A percentile compares a stretch with the other conserved stretches of the same genome.
Conservation (phyloP, 2,329 filamentous ascomycete species). For the Thelonectria olida region DNA sequence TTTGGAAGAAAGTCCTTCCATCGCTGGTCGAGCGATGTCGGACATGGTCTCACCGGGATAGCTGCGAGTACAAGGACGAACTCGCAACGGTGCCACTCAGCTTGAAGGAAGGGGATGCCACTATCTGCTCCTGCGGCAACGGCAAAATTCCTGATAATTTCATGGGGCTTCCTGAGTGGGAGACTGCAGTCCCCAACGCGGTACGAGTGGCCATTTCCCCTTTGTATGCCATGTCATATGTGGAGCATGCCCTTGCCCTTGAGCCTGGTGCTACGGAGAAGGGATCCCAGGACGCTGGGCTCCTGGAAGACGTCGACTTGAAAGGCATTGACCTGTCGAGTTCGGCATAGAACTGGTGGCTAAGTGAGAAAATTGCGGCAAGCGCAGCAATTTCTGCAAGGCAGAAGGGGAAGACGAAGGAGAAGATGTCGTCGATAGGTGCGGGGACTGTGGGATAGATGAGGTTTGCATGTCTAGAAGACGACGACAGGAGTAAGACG, state of each 20-base stretch:
- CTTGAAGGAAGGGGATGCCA: slow-evolving; percentile 44
- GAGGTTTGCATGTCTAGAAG: too few relatives aligned
- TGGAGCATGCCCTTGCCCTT: slow-evolving; percentile 52
- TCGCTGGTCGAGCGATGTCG: slow-evolving; percentile 58
- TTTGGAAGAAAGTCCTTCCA: slow-evolving; percentile 58
- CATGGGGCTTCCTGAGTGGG: slow-evolving; percentile 53
- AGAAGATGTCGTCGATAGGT: too few relatives aligned
- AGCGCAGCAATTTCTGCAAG: slow-evolving; percentile 51
- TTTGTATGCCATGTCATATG: slow-evolving; percentile 54
- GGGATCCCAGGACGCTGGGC: background rate
- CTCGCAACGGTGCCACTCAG: slow-evolving; percentile 51
- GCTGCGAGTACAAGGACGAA: slow-evolving; percentile 54
- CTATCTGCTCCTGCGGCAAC: slow-evolving; percentile 57
- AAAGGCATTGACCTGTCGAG: too few relatives aligned
- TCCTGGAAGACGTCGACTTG: too few relatives aligned
- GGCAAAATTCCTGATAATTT: slow-evolving; percentile 53
- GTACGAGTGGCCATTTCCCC: slow-evolving; percentile 69
- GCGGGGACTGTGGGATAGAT: too few relatives aligned
- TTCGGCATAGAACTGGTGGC: too few relatives aligned
- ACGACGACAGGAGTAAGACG: too few relatives aligned
- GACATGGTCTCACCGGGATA: slow-evolving; percentile 53
- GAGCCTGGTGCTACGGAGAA: slow-evolving; percentile 26
- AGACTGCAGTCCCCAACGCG: slow-evolving; percentile 51
- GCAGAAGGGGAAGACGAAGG: slow-evolving; percentile 40
- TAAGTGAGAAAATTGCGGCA: slow-evolving; percentile 12